Conservation (phyloP, 2,329 filamentous ascomycete species). For the Diaporthe sp. region DNA sequence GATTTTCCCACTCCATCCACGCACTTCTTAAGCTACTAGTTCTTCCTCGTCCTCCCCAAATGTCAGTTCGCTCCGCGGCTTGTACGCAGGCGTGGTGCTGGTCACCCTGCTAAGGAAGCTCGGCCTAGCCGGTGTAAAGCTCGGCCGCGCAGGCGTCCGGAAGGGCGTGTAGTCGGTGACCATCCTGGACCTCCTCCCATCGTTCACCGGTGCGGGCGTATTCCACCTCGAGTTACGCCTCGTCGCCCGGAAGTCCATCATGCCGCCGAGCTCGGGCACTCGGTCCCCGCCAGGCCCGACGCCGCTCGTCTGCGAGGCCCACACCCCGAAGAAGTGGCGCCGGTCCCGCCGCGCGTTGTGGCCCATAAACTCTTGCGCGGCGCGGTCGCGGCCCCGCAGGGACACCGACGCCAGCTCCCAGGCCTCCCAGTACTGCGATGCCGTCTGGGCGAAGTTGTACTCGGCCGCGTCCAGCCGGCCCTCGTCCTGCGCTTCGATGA, state of each 20-base stretch:
- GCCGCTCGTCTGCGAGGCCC: conserved; percentile 43
- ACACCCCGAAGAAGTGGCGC: conserved; percentile 44
- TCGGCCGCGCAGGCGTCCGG: conserved; percentile 33
- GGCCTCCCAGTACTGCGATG: conserved; percentile 42
- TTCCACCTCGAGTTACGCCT: conserved; percentile 39
- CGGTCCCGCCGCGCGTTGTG: conserved; percentile 44
- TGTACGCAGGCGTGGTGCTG: conserved; percentile 40
- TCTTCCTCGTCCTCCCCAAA: conserved; percentile 39
- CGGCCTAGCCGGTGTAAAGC: conserved; percentile 33
- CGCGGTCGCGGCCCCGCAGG: conserved; percentile 43
- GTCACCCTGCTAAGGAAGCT: conserved; percentile 33
- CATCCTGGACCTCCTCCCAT: conserved; percentile 32
- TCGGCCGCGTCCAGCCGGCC: conserved; percentile 46
- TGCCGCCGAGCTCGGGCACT: conserved; percentile 35
- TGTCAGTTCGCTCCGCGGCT: conserved; percentile 38
- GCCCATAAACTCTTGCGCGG: conserved; percentile 44
- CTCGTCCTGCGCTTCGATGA: conserved; percentile 43
- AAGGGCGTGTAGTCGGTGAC: conserved; percentile 39
- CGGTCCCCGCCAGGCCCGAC: conserved; percentile 41
- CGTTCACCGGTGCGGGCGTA: conserved; percentile 37
- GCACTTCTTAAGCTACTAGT: neutral
- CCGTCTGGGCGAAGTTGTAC: conserved; percentile 45
- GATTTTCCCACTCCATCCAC: neutral
- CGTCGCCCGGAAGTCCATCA: conserved; percentile 40
- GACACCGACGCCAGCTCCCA: conserved; percentile 48